These are phyloP conservation scores for Phlebiopsis gigantea DNA, from an alignment of 768 basidiomycete genomes.

Conservation along the genomic window DNA sequence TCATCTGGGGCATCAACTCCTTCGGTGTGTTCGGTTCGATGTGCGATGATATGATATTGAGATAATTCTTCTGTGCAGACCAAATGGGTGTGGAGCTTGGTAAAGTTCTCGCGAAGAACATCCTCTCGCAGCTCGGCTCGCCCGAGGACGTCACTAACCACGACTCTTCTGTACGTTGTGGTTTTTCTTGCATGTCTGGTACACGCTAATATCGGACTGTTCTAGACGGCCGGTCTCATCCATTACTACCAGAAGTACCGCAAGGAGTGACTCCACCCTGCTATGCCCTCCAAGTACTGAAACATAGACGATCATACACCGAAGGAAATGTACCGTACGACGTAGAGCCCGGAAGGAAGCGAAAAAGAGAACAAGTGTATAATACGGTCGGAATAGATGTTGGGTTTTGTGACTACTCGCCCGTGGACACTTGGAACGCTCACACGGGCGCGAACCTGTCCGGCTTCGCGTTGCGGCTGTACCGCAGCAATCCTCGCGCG, in stretches of 20 bases:
- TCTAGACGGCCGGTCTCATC: conserved; percentile 89
- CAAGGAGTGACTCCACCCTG: conserved; percentile 63
- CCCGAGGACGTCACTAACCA: conserved; percentile 80
- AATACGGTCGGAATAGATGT: neutral
- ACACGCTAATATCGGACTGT: neutral
- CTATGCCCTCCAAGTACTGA: no score
- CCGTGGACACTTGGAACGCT: no score
- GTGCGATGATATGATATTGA: neutral
- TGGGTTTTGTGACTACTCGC: neutral
- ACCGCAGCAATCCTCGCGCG: neutral
- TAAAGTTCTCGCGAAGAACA: conserved; percentile 95
- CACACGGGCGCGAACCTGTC: neutral
- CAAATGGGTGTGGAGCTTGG: conserved; percentile 99
- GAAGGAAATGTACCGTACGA: no score
- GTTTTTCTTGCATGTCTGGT: conserved; percentile 2
- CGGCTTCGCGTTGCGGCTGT: neutral
- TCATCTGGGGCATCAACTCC: conserved; percentile 98
- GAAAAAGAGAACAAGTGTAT: neutral
- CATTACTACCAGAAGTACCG: conserved; percentile 93
- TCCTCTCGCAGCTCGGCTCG: conserved; percentile 80
- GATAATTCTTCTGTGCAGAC: conserved; percentile 39
- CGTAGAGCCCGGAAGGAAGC: neutral
- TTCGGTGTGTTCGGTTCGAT: conserved; percentile 58
- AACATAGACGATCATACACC: no score
- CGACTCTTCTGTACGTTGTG: conserved; percentile 66